Base-by-base conservation (phyloP, 352 stramenopile species). In the Phytophthora tubulina region DNA sequence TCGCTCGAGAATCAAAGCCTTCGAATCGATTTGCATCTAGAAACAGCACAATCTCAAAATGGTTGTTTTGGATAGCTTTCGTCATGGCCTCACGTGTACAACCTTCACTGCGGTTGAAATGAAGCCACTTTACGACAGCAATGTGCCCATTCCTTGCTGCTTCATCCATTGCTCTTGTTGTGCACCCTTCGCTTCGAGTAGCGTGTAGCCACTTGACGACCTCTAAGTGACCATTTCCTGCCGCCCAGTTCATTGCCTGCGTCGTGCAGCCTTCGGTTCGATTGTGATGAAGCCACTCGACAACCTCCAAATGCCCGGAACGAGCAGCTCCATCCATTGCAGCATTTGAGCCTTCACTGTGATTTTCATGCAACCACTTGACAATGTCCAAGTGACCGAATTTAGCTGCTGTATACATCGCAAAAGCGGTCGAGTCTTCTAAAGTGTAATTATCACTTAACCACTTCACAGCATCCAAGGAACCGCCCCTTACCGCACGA, bases 61-160 rank as follows among this genome's bases (percentile, higher is more conserved):
- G 49, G 2, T 33, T 39, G 7, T 72, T 50, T 9, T 14, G 17
- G 5, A 65, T 56, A 39, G 68, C 42, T 38, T 51, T 31, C 10
- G 58, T 21, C 55, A 75, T 71, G 9, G 61, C 61, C 2, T 35
- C 46, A 14, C 2, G 4, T 15, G 54, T 60, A 36, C 61, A 75
- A 7, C 68, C 62, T 53, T 75, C 55, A 0, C 27, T 72, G 6
- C 62, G 48, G 42, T 71, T 59, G 21, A 32, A n/a, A 44, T 72
- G 30, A 31, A 75, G 68, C 62, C 68, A 75, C 30, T 71, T 55
- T 6, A 75, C 68, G n/a, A 75, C 36, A 36, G 27, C 36, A 31
- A 71, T 4, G 10, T 75, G 61, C 0, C 68, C 49, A 50, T 41
- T 45, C 3, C 2, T 35, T 21, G 67, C 61, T 36, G 67, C 50